Base-by-base conservation (phyloP, 2,329 filamentous ascomycete genomes). In the Alternaria tenuissima region DNA sequence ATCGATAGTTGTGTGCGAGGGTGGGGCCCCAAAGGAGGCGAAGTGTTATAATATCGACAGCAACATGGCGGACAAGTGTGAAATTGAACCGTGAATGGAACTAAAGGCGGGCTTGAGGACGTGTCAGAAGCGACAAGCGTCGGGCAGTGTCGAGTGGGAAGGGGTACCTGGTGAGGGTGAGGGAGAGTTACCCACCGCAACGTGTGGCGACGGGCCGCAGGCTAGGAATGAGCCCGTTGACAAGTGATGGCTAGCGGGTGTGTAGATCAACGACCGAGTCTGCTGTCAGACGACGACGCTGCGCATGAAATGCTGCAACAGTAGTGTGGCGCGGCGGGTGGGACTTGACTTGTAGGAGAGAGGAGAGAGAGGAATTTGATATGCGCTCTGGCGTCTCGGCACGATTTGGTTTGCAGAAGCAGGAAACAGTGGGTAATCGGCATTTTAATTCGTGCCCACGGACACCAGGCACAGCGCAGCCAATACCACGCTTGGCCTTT, bases 11-110 rank as follows among this genome's bases (percentile, higher is more conserved):
- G 46, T 59, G 42, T 56, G 52, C 49, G 59, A 67, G 62, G 64
- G 64, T 62, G 64, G 71, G 73, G 72, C 75, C 76, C 76, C 76
- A 70, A 72, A 69, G 49, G 75, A 77, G 76, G 73, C 60, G 62
- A 49, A 26, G 54, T 64, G 75, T 71, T 78, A 78, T 78, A 74
- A 78, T 74, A 75, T 75, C 53, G 64, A 67, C 53, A 72, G 59
- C 57, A 74, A 72, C 77, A 79, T 79, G 60, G 56, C 72, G 74
- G 59, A 67, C 61, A 59, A 54, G 59, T 63, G 59, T 57, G 64
- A 57, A 51, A 68, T 70, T 68, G 73, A 75, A 73, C 71, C 69
- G 67, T 66, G 60, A 71, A 67, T 67, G 70, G 70, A 63, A 57
- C 54, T 59, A 65, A 59, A 58, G 66, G 64, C 58, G 63, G 61